These are phyloP conservation scores for Pythium folliculosum DNA, from an alignment of 352 stramenopile species.

Conservation along the genomic window DNA sequence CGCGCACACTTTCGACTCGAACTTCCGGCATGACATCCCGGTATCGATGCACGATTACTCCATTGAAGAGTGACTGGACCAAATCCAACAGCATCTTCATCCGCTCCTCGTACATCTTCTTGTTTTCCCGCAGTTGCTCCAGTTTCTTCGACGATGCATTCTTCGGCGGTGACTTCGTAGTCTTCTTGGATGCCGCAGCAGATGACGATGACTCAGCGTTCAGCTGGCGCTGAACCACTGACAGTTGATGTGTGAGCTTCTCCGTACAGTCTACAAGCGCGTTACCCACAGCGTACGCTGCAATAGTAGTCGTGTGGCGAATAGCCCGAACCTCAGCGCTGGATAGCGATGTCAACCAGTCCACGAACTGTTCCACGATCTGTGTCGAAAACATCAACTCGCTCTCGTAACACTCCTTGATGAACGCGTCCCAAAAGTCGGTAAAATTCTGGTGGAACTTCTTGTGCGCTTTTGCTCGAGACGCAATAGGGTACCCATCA, in stretches of 20 bases:
- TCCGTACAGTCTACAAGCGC: conserved; percentile 57
- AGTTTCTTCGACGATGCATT: conserved; percentile 44
- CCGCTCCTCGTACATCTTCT: conserved; percentile 64
- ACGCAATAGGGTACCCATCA: conserved; percentile 69
- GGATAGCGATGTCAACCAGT: conserved; percentile 83
- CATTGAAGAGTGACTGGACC: conserved; percentile 73
- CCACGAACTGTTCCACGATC: conserved; percentile 62
- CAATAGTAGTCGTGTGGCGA: conserved; percentile 78
- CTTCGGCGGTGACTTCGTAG: conserved; percentile 20
- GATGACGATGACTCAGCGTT: conserved; percentile 45
- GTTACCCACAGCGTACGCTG: conserved; percentile 64
- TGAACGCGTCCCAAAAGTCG: conserved; percentile 77
- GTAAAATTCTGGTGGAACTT: conserved; percentile 70
- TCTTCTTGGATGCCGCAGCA: conserved; percentile 19
- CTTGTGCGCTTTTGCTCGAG: conserved; percentile 54
- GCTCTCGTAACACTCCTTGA: conserved; percentile 79
- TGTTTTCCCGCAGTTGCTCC: conserved; percentile 67
- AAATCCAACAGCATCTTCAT: conserved; percentile 57
- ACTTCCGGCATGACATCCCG: conserved; percentile 94
- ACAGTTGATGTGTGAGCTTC: conserved; percentile 61
- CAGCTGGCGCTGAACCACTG: conserved; percentile 70
- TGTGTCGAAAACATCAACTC: conserved; percentile 78
- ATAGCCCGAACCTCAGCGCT: conserved; percentile 84
- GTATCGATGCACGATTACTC: conserved; percentile 82
- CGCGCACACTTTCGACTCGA: conserved; percentile 76